Evolutionary conservation across 441 rosid genomes (phyloP), one percentile per base, ranked within the genome.

Genomic region (Euphorbia schlechtendalii): DNA sequence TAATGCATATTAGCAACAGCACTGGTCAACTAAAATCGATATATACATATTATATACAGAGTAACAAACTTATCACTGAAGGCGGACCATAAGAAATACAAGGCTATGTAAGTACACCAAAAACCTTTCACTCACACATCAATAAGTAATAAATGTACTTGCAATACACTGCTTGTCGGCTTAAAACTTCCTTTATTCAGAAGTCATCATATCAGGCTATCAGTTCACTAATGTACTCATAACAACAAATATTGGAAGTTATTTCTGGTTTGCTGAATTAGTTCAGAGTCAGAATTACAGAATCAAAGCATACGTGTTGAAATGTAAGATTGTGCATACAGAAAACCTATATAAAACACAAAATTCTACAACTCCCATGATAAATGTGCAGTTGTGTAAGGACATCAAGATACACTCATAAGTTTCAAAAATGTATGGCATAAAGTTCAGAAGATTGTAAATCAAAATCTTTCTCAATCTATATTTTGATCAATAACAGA

Each of bases 381-480:
- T 58, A 10, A 66, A 56, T 20, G 24, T 22, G 60, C 21, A 65
- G 60, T 49, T 4, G 1, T 27, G 32, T 64, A 20, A 27, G 18
- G 56, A 45, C 25, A 41, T 14, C n/a, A 8, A 52, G 54, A 53
- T 24, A 51, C 46, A 56, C 45, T 7, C 38, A n/a, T 28, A 60
- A n/a, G n/a, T n/a, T n/a, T n/a, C n/a, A n/a, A n/a, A n/a, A n/a
- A 28, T 25, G 51, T 10, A 51, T 22, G 27, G 48, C 36, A 66
- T 8, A 27, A 74, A 20, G 69, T 22, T 70, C 41, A 51, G 56
- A 65, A 41, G 49, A 64, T 65, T 54, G 59, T 64, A 71, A 71
- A 61, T 52, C 62, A 71, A 69, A 59, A 59, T 67, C 65, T 65
- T 62, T 68, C 65, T 66, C 76, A 74, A 64, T 49, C 38, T 48